These are phyloP conservation scores for Populus tremula DNA, from an alignment of 345 rosid species.

Conservation along the genomic window DNA sequence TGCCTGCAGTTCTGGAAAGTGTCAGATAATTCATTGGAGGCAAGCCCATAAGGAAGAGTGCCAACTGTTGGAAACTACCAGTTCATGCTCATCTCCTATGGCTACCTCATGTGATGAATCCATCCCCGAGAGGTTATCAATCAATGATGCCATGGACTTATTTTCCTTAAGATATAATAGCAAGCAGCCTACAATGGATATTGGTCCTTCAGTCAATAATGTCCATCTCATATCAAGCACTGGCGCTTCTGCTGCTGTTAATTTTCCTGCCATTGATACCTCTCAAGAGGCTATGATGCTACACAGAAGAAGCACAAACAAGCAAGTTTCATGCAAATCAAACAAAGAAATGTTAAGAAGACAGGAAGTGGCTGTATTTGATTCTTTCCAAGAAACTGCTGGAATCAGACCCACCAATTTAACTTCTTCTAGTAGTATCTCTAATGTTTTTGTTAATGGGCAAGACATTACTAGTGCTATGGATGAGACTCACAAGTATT, in stretches of 20 bases:
- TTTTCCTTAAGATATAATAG: conserved; percentile 32
- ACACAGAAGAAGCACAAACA: conserved; percentile 47
- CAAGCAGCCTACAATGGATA: conserved; percentile 32
- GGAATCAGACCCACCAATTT: conserved; percentile 25
- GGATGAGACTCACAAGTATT: conserved; percentile 33
- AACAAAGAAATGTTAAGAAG: conserved; percentile 46
- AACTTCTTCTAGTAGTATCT: conserved; percentile 23
- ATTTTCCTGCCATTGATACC: conserved; percentile 36
- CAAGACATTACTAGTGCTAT: conserved; percentile 20
- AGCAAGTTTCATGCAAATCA: conserved; percentile 33
- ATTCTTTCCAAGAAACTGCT: conserved; percentile 34
- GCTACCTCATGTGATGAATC: conserved; percentile 41
- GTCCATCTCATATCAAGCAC: conserved; percentile 23
- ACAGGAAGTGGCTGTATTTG: conserved; percentile 28
- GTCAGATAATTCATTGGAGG: conserved; percentile 97
- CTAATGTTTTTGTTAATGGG: conserved; percentile 29
- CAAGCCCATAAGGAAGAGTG: conserved; percentile 72
- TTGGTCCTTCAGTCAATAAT: conserved; percentile 25
- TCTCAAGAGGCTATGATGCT: conserved; percentile 37
- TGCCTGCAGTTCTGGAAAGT: conserved; percentile 75
- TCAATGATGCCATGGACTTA: conserved; percentile 30
- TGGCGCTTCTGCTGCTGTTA: conserved; percentile 25
- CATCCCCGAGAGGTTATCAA: conserved; percentile 14
- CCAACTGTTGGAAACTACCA: conserved; percentile 34
- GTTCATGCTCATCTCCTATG: conserved; percentile 43